These are phyloP conservation scores for Monilinia laxa DNA, from an alignment of 2,329 filamentous ascomycete species.

Conservation along the genomic window DNA sequence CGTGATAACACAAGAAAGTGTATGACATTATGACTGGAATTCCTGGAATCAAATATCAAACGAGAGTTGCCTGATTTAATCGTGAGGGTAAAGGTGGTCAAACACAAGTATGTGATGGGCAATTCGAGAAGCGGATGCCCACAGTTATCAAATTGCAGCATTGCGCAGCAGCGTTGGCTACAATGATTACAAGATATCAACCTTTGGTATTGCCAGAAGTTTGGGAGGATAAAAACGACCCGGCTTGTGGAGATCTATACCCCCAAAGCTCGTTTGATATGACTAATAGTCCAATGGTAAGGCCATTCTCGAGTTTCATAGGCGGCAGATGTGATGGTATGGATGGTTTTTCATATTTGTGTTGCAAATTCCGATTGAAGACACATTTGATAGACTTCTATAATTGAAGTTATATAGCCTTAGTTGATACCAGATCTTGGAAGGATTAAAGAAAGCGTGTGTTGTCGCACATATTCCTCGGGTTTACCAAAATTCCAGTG, in stretches of 20 bases:
- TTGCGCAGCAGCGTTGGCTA: neutral
- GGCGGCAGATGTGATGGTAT: neutral
- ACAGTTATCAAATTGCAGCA: neutral
- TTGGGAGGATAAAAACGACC: neutral
- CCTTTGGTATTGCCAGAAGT: neutral
- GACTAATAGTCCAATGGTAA: neutral
- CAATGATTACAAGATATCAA: neutral
- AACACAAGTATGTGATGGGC: too few relatives aligned
- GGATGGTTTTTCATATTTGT: neutral
- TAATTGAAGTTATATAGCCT: neutral
- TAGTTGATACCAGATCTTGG: too few relatives aligned
- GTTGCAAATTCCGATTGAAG: neutral
- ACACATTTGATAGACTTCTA: neutral
- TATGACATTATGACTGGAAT: neutral
- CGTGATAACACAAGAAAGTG: neutral
- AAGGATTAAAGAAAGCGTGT: neutral
- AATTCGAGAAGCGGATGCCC: neutral
- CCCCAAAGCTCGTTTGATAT: neutral
- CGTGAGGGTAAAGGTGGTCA: too few relatives aligned
- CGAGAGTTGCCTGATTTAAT: too few relatives aligned
- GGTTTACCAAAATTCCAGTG: neutral
- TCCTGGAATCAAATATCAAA: neutral
- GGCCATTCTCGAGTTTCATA: neutral
- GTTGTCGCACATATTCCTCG: neutral
- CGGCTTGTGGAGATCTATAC: neutral